Percentiles rank a stretch among this genome's conserved stretches.
These are phyloP conservation scores for Cichorium intybus DNA, from an alignment of 140 eudicot genomes.

Conservation along the genomic window DNA sequence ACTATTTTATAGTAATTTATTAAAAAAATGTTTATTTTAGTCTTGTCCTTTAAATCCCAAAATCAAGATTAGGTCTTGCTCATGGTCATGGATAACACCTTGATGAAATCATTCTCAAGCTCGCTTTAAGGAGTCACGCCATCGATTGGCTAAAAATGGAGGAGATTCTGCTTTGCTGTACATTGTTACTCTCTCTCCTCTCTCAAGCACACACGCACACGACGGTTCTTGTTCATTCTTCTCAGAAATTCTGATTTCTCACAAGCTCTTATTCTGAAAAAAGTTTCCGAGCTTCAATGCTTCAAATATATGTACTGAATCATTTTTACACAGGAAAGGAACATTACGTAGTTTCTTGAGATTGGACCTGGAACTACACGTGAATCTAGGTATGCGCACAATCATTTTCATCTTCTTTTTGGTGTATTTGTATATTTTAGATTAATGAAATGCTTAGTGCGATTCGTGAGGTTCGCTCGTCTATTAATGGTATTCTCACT, in stretches of 20 bases:
- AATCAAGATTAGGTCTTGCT: background rate
- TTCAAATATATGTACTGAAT: background rate
- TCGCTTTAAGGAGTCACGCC: background rate
- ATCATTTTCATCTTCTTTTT: background rate
- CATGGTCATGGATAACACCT: background rate
- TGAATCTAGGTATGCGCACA: constrained; percentile 13
- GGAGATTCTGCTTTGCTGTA: background rate
- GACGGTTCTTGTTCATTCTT: background rate
- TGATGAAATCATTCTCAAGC: background rate
- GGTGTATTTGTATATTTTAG: background rate
- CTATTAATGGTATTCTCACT: no score
- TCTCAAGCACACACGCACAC: background rate
- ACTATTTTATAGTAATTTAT: no score
- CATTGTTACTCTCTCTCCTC: background rate
- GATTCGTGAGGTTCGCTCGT: background rate
- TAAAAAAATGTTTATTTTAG: no score
- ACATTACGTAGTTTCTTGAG: background rate
- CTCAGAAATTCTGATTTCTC: background rate
- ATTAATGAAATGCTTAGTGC: background rate
- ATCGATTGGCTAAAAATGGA: background rate
- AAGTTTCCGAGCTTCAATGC: background rate
- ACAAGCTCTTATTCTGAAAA: background rate
- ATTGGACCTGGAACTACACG: background rate
- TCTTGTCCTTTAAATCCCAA: background rate
- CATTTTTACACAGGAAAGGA: background rate